phyloP scores from a whole-genome alignment of 108 stramenopile genomes.

The Nitzschia palea region DNA sequence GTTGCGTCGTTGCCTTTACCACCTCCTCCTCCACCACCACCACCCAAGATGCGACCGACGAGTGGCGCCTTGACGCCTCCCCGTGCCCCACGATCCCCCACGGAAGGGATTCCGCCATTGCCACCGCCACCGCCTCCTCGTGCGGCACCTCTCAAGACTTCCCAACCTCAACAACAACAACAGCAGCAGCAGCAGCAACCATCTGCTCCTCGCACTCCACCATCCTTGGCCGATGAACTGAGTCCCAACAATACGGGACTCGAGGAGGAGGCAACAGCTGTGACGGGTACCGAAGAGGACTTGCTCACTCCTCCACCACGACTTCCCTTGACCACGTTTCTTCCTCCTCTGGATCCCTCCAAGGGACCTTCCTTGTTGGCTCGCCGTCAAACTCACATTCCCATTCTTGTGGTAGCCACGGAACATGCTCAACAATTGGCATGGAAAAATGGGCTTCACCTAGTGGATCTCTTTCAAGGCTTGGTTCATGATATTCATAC shows the following conservation, averaged over 20 bases:
- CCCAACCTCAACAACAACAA: no score
- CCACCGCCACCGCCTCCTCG: slow-evolving; percentile 7
- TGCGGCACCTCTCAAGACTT: no score
- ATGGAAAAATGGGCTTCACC: slow-evolving; percentile 67
- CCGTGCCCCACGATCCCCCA: no score
- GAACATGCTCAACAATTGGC: slow-evolving; percentile 66
- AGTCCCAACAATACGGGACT: not conserved
- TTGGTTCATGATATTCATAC: slow-evolving; percentile 19
- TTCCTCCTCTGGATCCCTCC: not conserved
- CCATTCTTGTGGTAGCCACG: slow-evolving; percentile 74
- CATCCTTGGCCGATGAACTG: slow-evolving; percentile 4
- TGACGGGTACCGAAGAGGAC: not conserved
- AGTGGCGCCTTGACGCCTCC: slow-evolving; percentile 2
- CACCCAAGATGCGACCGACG: slow-evolving; percentile 1
- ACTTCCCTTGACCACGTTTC: slow-evolving; percentile 6
- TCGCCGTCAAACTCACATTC: slow-evolving; percentile 63
- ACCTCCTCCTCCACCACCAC: slow-evolving; percentile 20
- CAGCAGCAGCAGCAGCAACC: no score
- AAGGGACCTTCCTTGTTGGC: slow-evolving; percentile 37
- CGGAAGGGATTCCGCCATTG: no score
- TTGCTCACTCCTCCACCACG: slow-evolving; percentile 1
- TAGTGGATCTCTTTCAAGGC: slow-evolving; percentile 69
- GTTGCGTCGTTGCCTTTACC: not conserved
- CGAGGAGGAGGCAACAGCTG: not conserved
- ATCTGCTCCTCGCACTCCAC: not conserved